phyloP scores from a whole-genome alignment of 495 filamentous ascomycete genomes.

The Neurospora tetraspora region DNA sequence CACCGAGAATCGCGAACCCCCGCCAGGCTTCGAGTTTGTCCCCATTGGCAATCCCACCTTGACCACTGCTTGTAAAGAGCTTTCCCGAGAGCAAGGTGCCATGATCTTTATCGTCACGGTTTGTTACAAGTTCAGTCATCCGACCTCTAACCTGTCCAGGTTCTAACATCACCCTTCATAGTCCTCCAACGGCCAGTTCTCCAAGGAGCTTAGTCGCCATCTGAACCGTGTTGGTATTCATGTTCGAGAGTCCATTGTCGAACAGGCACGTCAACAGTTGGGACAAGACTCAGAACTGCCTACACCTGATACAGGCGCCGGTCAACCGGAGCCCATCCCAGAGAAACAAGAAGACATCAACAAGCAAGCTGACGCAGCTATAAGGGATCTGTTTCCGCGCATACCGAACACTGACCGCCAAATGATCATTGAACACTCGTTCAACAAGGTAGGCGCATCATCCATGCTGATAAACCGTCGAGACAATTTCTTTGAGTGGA shows the following conservation, averaged over 20 bases:
- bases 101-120: slow-evolving; percentile 76
- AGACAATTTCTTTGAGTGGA: not conserved
- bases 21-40: slow-evolving; percentile 74
- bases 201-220: slow-evolving; percentile 30
- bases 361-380: slow-evolving; percentile 59
- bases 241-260: slow-evolving; percentile 43
- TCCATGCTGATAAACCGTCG: not conserved
- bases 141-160: not conserved
- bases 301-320: slow-evolving; percentile 10
- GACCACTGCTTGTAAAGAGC: slow-evolving; percentile 68
- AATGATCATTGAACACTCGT: slow-evolving; percentile 70
- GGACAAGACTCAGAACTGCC: slow-evolving; percentile 9
- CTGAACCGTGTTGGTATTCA: slow-evolving; percentile 76
- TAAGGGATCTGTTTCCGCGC: slow-evolving; percentile 76
- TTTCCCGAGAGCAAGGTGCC: slow-evolving; percentile 55
- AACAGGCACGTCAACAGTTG: slow-evolving; percentile 32
- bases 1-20: slow-evolving; percentile 39
- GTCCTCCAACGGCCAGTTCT: slow-evolving; percentile 6
- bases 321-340: slow-evolving; percentile 41
- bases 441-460: slow-evolving; percentile 54
- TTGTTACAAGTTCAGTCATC: slow-evolving; percentile 21
- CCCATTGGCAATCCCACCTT: slow-evolving; percentile 70
- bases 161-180: slow-evolving; percentile 6
- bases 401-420: slow-evolving; percentile 73
- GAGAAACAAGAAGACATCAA: slow-evolving; percentile 55